A percentile compares a stretch with the other conserved stretches of the same genome.
These are phyloP conservation scores for Beauveria sp. DNA, from an alignment of 2,329 filamentous ascomycete species.

Conservation along the genomic window DNA sequence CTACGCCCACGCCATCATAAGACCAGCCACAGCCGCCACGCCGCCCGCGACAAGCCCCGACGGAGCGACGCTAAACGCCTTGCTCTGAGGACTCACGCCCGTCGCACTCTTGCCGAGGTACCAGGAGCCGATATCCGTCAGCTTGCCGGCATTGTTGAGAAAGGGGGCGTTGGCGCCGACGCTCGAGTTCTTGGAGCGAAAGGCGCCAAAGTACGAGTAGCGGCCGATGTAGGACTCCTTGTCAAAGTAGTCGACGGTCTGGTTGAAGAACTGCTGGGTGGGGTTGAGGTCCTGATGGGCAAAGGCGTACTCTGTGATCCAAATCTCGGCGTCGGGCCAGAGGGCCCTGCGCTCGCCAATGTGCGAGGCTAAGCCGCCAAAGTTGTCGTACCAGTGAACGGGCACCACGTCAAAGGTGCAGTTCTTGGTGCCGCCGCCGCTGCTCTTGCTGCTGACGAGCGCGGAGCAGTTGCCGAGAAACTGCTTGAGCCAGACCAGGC, in stretches of 20 bases:
- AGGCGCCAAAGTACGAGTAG: constrained; percentile 72
- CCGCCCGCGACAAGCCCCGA: not conserved
- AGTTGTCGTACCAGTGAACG: constrained; percentile 63
- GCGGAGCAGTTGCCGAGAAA: constrained; percentile 58
- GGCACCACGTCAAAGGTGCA: constrained; percentile 58
- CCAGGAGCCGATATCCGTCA: constrained; percentile 72
- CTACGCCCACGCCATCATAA: not conserved
- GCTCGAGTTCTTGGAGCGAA: constrained; percentile 62
- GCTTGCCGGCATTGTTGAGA: constrained; percentile 56
- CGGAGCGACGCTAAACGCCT: not conserved
- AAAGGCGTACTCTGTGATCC: constrained; percentile 72
- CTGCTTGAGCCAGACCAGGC: constrained; percentile 58
- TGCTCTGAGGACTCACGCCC: constrained; percentile 31
- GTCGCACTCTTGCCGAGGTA: constrained; percentile 56
- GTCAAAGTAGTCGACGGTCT: constrained; percentile 59
- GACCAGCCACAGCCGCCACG: constrained; percentile 2
- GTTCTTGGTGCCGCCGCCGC: constrained; percentile 29
- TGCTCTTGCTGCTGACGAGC: constrained; percentile 38
- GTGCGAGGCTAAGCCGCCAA: constrained; percentile 59
- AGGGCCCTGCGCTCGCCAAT: constrained; percentile 43
- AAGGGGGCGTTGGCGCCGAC: constrained; percentile 67
- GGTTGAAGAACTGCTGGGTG: constrained; percentile 62
- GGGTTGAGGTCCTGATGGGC: constrained; percentile 46
- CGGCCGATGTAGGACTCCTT: constrained; percentile 45
- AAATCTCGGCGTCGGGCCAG: constrained; percentile 57